Conservation (phyloP, 129 eudicot genomes). For the Flaveria bidentis region DNA sequence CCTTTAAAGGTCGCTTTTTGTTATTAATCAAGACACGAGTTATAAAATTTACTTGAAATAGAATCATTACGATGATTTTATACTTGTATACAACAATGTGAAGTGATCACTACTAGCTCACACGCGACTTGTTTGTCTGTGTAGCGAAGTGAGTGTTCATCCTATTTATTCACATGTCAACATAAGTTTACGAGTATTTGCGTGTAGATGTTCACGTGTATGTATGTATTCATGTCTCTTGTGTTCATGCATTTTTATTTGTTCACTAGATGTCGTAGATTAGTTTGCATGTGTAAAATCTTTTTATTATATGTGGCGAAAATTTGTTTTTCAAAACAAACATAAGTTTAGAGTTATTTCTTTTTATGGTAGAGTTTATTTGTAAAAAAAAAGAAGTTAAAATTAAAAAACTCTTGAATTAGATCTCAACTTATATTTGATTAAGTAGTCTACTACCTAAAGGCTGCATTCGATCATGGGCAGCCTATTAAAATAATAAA, state of each 20-base stretch:
- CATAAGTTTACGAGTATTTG: background rate
- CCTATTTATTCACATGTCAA: no score
- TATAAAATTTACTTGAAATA: background rate
- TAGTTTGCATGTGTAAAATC: no score
- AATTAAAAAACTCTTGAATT: no score
- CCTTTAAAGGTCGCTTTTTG: background rate
- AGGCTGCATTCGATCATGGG: conserved; percentile 7
- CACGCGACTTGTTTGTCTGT: no score
- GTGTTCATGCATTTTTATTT: background rate
- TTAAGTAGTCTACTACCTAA: background rate
- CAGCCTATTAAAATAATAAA: background rate
- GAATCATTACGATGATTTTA: background rate
- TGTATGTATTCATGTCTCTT: background rate
- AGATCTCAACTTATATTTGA: no score
- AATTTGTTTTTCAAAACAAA: no score
- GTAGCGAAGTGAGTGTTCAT: background rate
- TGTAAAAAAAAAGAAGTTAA: no score
- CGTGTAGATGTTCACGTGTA: background rate
- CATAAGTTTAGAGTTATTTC: no score
- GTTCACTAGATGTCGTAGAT: background rate
- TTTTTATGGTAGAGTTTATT: no score
- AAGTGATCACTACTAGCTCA: no score
- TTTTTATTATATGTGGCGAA: no score
- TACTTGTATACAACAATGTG: background rate
- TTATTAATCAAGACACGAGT: background rate